These are phyloP conservation scores for Circinella minor DNA, from an alignment of 371 early-diverging fungal genomes.

Conservation along the genomic window DNA sequence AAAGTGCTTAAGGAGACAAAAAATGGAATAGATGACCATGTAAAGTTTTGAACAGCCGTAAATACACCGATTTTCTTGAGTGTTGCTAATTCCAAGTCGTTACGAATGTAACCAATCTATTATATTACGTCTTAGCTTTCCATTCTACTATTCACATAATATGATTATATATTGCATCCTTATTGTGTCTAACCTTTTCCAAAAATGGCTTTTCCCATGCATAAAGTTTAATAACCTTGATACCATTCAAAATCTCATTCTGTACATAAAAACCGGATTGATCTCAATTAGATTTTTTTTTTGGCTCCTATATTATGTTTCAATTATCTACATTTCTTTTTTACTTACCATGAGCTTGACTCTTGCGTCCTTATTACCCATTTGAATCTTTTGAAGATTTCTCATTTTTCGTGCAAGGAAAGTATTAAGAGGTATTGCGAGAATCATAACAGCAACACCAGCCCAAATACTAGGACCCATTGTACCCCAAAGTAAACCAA, in stretches of 20 bases:
- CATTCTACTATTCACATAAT: not conserved
- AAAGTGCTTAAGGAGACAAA: conserved; percentile 88
- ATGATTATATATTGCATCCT: too few relatives aligned
- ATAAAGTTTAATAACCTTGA: conserved; percentile 91
- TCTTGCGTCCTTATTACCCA: conserved; percentile 90
- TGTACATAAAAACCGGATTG: not conserved
- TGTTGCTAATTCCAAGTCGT: conserved; percentile 75
- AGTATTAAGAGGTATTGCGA: conserved; percentile 78
- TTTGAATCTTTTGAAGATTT: conserved; percentile 79
- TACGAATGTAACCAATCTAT: conserved; percentile 74
- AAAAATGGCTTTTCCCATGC: conserved; percentile 79
- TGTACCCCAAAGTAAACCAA: conserved; percentile 80
- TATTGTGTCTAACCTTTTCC: conserved; percentile 39
- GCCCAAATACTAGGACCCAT: conserved; percentile 89
- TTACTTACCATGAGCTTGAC: conserved; percentile 78
- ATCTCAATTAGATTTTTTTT: too few relatives aligned
- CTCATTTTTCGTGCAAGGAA: conserved; percentile 68
- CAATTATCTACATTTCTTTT: too few relatives aligned
- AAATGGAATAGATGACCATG: conserved; percentile 84
- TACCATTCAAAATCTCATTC: conserved; percentile 91
- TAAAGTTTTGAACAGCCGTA: conserved; percentile 67
- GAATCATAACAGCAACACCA: conserved; percentile 84
- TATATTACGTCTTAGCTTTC: not conserved
- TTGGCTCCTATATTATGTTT: too few relatives aligned
- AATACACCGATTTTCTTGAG: conserved; percentile 76